Evolutionary conservation across 192 early-diverging fungal genomes (phyloP), one percentile per base, ranked within the genome.

Genomic region (Mortierella antarctica): DNA sequence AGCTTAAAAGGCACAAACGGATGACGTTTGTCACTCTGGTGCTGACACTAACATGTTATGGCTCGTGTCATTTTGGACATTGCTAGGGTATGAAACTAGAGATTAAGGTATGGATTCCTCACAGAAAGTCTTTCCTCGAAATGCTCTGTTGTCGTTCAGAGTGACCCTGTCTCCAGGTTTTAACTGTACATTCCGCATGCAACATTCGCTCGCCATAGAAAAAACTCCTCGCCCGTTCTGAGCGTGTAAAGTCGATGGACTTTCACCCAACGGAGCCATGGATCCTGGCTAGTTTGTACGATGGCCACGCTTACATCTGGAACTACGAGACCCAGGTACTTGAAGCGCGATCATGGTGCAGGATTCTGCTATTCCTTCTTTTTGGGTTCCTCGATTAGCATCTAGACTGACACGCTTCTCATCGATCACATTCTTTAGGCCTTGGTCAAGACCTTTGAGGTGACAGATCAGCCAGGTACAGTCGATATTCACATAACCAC

Each of bases 201-300:
- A 31, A 31, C 31, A 31, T 31, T 31, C 31, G 31, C 40, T 46
- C 58, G 31, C 39, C 47, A 46, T 72, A 80, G 77, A 80, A 80
- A 82, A 92, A 90, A 85, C 73, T 95, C 51, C 73, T 90, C 60
- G 85, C 90, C 63, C 93, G 89, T 83, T 95, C 93, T 39, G 97
- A 98, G 83, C 93, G 98, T 82, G 97, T 99, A 67, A 99, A 99
- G 87, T 93, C 95, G 47, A 90, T 99, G 60, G 98, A 99, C 88
- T 94, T 98, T 83, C 98, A 99, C 82, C 98, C 98, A 18, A 96
- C 96, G n/a, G 98, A 99, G 85, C 96, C 98, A 15, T 99, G 98
- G 98, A 88, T 99, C 60, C 88, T 99, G 62, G 92, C 97, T 40
- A 94, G 95, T 81, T 92, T 99, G 65, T 99, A 99, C 87, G 95